phyloP scores from a whole-genome alignment of 1,139 yeast genomes.

The Kluyveromyces sp. region DNA sequence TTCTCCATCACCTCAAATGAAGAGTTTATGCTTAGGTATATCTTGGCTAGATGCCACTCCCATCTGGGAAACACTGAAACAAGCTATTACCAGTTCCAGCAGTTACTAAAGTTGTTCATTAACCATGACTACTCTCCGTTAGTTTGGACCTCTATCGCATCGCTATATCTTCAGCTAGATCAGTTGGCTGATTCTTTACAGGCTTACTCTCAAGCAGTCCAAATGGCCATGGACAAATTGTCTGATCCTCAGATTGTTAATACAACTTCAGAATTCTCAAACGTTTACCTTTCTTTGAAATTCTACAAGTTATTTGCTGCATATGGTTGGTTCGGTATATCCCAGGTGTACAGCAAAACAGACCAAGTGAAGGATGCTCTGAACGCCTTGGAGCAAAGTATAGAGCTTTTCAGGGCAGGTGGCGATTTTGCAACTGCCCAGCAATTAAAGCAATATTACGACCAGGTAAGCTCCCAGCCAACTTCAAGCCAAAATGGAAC shows the following conservation, averaged over 20 bases:
- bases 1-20: not conserved
- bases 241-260: constrained; percentile 5
- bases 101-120: constrained; percentile 39
- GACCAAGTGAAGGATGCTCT: constrained; percentile 16
- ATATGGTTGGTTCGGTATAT: constrained; percentile 24
- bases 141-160: constrained; percentile 62
- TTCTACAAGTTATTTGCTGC: constrained; percentile 18
- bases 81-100: constrained; percentile 47
- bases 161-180: constrained; percentile 47
- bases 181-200: constrained; percentile 60
- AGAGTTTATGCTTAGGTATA: constrained; percentile 12
- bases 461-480: not conserved
- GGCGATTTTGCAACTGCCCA: constrained; percentile 11
- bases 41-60: constrained; percentile 18
- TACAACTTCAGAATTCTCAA: constrained; percentile 3
- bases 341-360: constrained; percentile 21
- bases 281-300: constrained; percentile 6
- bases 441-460: constrained; percentile 10
- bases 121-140: constrained; percentile 45
- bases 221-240: constrained; percentile 10
- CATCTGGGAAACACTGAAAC: constrained; percentile 13
- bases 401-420: constrained; percentile 15
- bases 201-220: constrained; percentile 54
- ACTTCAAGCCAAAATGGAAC: not conserved
- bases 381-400: constrained; percentile 17